These are phyloP conservation scores for Neurospora sp. DNA, from an alignment of 495 filamentous ascomycete genomes.

Conservation along the genomic window DNA sequence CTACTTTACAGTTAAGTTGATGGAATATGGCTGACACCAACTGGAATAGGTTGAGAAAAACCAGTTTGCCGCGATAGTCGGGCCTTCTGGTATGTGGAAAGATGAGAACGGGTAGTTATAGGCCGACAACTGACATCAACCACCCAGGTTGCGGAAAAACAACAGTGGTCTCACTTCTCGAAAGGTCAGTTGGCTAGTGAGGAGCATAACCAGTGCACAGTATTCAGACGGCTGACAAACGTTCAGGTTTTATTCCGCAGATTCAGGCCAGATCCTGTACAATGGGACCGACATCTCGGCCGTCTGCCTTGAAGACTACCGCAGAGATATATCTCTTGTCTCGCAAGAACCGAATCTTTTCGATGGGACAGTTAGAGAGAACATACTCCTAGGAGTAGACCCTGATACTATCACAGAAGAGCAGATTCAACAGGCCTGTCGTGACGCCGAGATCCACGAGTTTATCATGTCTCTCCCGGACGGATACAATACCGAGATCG, in stretches of 20 bases:
- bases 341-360: conserved; percentile 51
- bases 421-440: conserved; percentile 37
- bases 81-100: conserved; percentile 28
- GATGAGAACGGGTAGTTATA: conserved; percentile 29
- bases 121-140: conserved; percentile 18
- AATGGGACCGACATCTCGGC: conserved; percentile 37
- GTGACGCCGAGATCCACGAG: conserved; percentile 49
- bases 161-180: conserved; percentile 55
- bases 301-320: conserved; percentile 43
- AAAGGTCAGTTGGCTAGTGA: conserved; percentile 26
- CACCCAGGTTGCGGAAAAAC: conserved; percentile 59
- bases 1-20: not conserved
- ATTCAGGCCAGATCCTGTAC: conserved; percentile 37
- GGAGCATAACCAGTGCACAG: not conserved
- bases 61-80: conserved; percentile 59
- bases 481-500: conserved; percentile 53
- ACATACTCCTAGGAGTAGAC: conserved; percentile 45
- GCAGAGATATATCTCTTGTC: conserved; percentile 44
- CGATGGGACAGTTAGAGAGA: conserved; percentile 50
- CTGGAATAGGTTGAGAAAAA: conserved; percentile 45
- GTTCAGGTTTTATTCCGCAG: conserved; percentile 44
- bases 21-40: conserved; percentile 2
- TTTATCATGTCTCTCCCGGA: conserved; percentile 47
- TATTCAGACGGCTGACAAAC: conserved; percentile 1
- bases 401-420: conserved; percentile 30